Percentiles rank a stretch among this genome's conserved stretches.
Conservation (phyloP, 2,329 filamentous ascomycete species). For the Alternaria burnsii region DNA sequence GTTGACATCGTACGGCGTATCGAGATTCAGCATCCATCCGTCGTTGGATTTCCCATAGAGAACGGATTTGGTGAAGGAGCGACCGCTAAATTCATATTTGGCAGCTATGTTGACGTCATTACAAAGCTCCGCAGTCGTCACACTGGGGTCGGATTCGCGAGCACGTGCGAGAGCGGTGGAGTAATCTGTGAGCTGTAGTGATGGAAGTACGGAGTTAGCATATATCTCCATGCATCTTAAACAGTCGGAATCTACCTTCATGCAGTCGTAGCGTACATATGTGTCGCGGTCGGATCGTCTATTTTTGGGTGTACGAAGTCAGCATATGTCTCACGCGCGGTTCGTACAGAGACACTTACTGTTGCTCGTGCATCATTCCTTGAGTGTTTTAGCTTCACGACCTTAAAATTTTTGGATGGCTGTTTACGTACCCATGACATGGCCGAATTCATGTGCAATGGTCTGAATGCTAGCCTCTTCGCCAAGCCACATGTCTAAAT, state of each 20-base stretch:
- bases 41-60: not conserved
- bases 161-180: not conserved
- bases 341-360: not conserved
- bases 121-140: not conserved
- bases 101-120: not conserved
- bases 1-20: not conserved
- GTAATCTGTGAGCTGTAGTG: not conserved
- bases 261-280: not conserved
- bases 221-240: too few species aligned
- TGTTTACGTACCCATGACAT: not conserved
- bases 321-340: too few species aligned
- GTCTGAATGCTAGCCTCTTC: not conserved
- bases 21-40: not conserved
- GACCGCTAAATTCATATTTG: not conserved
- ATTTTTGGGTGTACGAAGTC: too few species aligned
- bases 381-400: not conserved
- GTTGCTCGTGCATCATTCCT: constrained; percentile 2
- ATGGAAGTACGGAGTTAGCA: too few species aligned
- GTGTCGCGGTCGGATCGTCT: not conserved
- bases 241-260: not conserved
- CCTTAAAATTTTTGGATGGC: too few species aligned
- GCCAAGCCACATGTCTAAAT: not conserved
- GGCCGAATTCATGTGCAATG: not conserved
- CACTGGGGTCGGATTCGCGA: not conserved
- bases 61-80: not conserved